Conservation (phyloP, 2,329 filamentous ascomycete genomes). For the Setomelanomma holmii region DNA sequence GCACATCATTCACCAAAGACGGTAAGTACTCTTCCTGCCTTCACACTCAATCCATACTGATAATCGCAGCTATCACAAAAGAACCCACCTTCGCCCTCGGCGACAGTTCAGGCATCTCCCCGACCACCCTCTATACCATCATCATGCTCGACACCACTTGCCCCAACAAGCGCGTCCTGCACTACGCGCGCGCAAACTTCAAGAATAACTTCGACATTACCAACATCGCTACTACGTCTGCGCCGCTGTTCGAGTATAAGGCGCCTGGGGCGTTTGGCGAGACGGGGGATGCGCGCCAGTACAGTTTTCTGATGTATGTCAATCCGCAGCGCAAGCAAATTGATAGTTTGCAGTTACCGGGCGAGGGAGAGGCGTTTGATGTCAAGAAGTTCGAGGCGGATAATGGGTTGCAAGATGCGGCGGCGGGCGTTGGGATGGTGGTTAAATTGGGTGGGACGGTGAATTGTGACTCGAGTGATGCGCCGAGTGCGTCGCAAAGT, state of each 20-base stretch:
- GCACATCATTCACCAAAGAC: constrained; percentile 32
- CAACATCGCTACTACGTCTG: constrained; percentile 29
- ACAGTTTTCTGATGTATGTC: constrained; percentile 42
- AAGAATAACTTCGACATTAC: constrained; percentile 34
- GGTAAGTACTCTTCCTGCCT: constrained; percentile 14
- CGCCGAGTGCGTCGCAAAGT: too few relatives aligned
- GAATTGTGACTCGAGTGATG: constrained; percentile 19
- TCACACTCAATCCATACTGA: constrained; percentile 8
- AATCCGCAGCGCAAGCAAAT: constrained; percentile 34
- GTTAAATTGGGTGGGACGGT: constrained; percentile 40
- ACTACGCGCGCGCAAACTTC: constrained; percentile 43
- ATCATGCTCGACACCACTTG: constrained; percentile 45
- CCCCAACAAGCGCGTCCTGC: constrained; percentile 32
- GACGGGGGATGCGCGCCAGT: constrained; percentile 39
- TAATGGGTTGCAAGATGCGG: constrained; percentile 36
- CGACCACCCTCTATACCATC: constrained; percentile 36
- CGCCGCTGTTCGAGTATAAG: constrained; percentile 33
- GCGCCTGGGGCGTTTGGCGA: constrained; percentile 41
- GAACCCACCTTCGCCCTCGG: constrained; percentile 44
- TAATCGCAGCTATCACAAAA: constrained; percentile 27
- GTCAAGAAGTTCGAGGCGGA: constrained; percentile 37
- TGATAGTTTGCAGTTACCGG: constrained; percentile 30
- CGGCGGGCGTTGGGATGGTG: constrained; percentile 43
- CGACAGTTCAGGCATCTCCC: constrained; percentile 40
- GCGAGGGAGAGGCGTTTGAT: constrained; percentile 34